Base-by-base conservation (phyloP, 164 flowering plant genomes). In the Stephania yunnanensis region DNA sequence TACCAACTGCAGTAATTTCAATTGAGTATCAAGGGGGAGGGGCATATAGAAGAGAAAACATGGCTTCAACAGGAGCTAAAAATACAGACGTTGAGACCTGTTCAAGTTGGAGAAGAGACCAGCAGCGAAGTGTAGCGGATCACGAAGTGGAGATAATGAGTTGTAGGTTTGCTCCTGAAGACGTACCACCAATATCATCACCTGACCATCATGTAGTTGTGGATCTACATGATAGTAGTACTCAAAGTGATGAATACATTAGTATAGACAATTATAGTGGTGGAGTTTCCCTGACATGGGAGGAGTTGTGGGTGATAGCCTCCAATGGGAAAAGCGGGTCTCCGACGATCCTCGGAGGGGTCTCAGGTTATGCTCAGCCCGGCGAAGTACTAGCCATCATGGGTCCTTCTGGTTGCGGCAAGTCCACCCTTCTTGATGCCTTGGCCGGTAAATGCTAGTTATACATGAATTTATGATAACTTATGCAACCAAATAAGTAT, bases 351-450 rank as follows among this genome's bases (percentile, higher is more conserved):
- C 82, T 84, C 44, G 75, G 81, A 36, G 85, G 85, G 58, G 77
- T 85, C 36, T 82, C 82, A 1, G 89, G 89, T 7, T 87, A 81
- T 55, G 89, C 81, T 4, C 76, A 74, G 46, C 87, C 89, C 2
- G 87, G 87, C 15, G 83, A 85, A 69, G 78, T 85, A 19, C 74
- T 85, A 71, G 89, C 86, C 74, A 77, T 87, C 72, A 87, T 87
- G 89, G 89, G 89, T 71, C 89, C 89, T 61, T 87, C 87, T 48
- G 89, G 89, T 36, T 85, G 83, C 55, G 87, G 89, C 77, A 87
- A 87, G 69, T 84, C 87, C 29, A 86, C 89, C 10, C 87, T 86
- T 70, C 83, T 86, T 13, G 86, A 86, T 70, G 76, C 89, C n/a
- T 77, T 87, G 36, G 84, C 89, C 66, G 89, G 89, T 85, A 78